phyloP scores from a whole-genome alignment of 2,329 filamentous ascomycete species.

The Metarhizium guizhouense region DNA sequence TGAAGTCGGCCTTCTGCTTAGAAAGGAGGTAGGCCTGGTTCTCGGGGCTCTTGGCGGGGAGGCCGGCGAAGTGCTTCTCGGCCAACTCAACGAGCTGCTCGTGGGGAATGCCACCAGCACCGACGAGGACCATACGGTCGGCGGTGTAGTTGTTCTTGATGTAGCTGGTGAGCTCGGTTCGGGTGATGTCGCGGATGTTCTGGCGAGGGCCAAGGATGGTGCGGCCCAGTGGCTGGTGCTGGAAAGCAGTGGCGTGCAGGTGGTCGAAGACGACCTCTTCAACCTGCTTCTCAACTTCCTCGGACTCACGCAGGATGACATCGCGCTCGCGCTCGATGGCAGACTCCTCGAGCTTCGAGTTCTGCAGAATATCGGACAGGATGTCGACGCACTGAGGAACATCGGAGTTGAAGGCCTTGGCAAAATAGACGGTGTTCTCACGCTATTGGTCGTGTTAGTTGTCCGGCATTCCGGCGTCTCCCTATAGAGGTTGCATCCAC shows the following conservation, averaged over 20 bases:
- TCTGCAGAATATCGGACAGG: constrained; percentile 96
- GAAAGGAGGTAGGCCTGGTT: constrained; percentile 66
- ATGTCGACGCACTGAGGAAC: constrained; percentile 96
- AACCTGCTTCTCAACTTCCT: constrained; percentile 99
- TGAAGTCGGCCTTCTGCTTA: constrained; percentile 87
- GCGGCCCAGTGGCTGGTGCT: constrained; percentile 89
- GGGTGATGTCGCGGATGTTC: constrained; percentile 95
- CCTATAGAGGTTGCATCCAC: constrained; percentile 25
- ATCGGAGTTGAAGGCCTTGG: constrained; percentile 97
- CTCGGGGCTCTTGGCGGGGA: constrained; percentile 68
- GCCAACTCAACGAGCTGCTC: constrained; percentile 89
- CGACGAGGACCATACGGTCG: constrained; percentile 98
- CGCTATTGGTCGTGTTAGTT: constrained; percentile 46
- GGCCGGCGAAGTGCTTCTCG: constrained; percentile 83
- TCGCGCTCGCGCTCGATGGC: constrained; percentile 97
- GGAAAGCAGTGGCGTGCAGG: constrained; percentile 95
- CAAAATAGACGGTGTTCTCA: constrained; percentile 99
- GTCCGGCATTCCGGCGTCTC: constrained; percentile 8
- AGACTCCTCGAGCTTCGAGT: constrained; percentile 90
- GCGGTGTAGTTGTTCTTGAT: constrained; percentile 99
- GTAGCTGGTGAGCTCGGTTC: constrained; percentile 85
- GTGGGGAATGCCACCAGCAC: constrained; percentile 89
- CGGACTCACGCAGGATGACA: constrained; percentile 96
- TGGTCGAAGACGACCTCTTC: constrained; percentile 99
- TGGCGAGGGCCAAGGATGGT: constrained; percentile 96